phyloP scores from a whole-genome alignment of 805 yeast species.

The Wickerhamomyces queroliae region DNA sequence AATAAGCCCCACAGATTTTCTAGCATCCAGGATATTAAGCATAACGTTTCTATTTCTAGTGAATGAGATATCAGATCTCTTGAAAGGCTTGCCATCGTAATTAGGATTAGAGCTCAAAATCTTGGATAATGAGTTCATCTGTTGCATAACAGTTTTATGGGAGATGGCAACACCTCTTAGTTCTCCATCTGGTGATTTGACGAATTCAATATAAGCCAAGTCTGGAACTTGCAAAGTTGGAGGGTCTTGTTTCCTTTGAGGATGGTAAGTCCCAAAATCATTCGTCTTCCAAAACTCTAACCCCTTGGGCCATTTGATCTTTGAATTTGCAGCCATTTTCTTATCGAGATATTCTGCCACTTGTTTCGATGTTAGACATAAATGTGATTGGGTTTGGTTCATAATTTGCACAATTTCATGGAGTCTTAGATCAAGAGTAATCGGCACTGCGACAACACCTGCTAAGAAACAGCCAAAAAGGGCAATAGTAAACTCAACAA shows the following conservation, averaged over 20 bases:
- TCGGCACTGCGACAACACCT: conserved; percentile 92
- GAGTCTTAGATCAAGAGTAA: conserved; percentile 66
- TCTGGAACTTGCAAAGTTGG: conserved; percentile 74
- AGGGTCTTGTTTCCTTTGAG: conserved; percentile 49
- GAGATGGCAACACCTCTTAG: conserved; percentile 90
- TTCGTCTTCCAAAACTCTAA: conserved; percentile 77
- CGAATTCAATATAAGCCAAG: conserved; percentile 89
- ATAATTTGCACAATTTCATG: conserved; percentile 69
- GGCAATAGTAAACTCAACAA: conserved; percentile 80
- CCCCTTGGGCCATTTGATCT: conserved; percentile 67
- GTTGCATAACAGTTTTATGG: conserved; percentile 83
- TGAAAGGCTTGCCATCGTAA: conserved; percentile 36
- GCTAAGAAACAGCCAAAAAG: conserved; percentile 89
- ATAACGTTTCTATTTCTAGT: conserved; percentile 47
- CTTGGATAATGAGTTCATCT: conserved; percentile 70
- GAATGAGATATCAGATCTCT: conserved; percentile 47
- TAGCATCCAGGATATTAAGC: conserved; percentile 58
- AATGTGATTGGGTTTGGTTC: conserved; percentile 66
- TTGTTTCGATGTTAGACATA: conserved; percentile 75
- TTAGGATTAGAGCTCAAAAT: conserved; percentile 62
- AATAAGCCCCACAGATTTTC: conserved; percentile 82
- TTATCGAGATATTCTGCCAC: conserved; percentile 73
- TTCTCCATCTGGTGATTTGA: conserved; percentile 87
- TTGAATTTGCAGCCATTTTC: conserved; percentile 37
- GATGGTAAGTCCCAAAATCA: conserved; percentile 72